phyloP scores from a whole-genome alignment of 768 basidiomycete species.

The Phylloporus arenicola region DNA sequence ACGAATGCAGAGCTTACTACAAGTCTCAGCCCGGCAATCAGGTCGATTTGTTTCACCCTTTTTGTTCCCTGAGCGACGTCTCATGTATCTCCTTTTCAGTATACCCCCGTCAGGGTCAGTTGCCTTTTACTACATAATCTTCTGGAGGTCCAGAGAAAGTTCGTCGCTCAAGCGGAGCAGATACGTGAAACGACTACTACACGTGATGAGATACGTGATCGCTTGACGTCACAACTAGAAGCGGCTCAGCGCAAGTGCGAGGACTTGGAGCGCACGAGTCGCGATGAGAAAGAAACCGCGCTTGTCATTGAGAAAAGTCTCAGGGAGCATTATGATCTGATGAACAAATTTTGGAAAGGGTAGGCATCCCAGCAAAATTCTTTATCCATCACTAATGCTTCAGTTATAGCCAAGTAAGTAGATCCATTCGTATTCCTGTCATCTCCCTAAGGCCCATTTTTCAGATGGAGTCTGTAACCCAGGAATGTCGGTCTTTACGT shows the following conservation, averaged over 20 bases:
- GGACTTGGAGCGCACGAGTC: slow-evolving; percentile 36
- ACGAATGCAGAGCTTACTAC: slow-evolving; percentile 46
- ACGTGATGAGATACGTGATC: slow-evolving; percentile 29
- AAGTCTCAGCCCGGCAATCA: slow-evolving; percentile 40
- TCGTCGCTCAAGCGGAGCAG: slow-evolving; percentile 33
- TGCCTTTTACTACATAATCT: slow-evolving; percentile 47
- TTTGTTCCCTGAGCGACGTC: slow-evolving; percentile 8
- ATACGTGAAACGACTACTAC: slow-evolving; percentile 28
- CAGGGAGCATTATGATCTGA: slow-evolving; percentile 45
- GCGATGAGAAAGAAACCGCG: slow-evolving; percentile 49
- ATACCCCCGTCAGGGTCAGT: slow-evolving; percentile 45
- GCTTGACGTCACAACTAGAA: slow-evolving; percentile 31
- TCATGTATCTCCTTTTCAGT: slow-evolving; percentile 30
- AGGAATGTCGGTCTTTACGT: slow-evolving; percentile 25
- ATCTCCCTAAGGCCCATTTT: slow-evolving; percentile 7
- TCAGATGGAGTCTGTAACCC: slow-evolving; percentile 20
- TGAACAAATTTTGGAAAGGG: slow-evolving; percentile 39
- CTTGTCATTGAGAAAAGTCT: slow-evolving; percentile 48
- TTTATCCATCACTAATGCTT: slow-evolving; percentile 17
- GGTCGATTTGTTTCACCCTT: slow-evolving; percentile 30
- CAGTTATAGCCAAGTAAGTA: slow-evolving; percentile 33
- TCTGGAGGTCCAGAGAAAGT: slow-evolving; percentile 42
- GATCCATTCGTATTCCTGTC: slow-evolving; percentile 1
- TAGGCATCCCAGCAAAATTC: slow-evolving; percentile 19
- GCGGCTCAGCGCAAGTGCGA: slow-evolving; percentile 38